Percentiles rank a stretch among this genome's conserved stretches.
Conservation (phyloP, 371 early-diverging fungal genomes). For the Choanephora cucurbitarum region DNA sequence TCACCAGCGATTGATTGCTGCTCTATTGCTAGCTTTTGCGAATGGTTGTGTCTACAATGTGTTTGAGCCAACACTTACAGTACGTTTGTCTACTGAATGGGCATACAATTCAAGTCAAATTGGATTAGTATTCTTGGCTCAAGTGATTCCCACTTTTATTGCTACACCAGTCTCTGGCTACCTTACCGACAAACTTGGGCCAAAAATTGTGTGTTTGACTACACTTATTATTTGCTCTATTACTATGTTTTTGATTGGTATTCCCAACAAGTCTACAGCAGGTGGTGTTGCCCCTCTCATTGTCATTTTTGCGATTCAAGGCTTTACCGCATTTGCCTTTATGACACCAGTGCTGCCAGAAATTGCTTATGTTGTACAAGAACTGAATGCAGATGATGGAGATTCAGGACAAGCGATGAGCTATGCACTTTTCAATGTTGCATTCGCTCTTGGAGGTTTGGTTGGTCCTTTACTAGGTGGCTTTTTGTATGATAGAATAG, state of each 20-base stretch:
- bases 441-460: slow-evolving; percentile 44
- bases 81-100: slow-evolving; percentile 44
- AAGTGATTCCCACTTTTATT: slow-evolving; percentile 47
- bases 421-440: slow-evolving; percentile 56
- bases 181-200: slow-evolving; percentile 48
- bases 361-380: slow-evolving; percentile 44
- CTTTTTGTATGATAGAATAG: slow-evolving; percentile 19
- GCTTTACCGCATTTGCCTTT: slow-evolving; percentile 42
- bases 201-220: slow-evolving; percentile 36
- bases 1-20: slow-evolving; percentile 23
- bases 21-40: slow-evolving; percentile 22
- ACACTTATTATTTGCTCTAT: slow-evolving; percentile 26
- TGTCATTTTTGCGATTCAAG: slow-evolving; percentile 43
- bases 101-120: slow-evolving; percentile 46
- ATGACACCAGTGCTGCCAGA: slow-evolving; percentile 51
- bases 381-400: slow-evolving; percentile 29
- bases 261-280: slow-evolving; percentile 31
- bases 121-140: slow-evolving; percentile 55
- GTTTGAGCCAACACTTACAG: slow-evolving; percentile 48
- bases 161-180: slow-evolving; percentile 47
- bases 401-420: slow-evolving; percentile 49
- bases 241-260: slow-evolving; percentile 37
- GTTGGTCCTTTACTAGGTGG: slow-evolving; percentile 23
- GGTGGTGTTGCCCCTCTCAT: slow-evolving; percentile 41
- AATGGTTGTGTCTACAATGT: slow-evolving; percentile 23